phyloP scores from a whole-genome alignment of 2,329 filamentous ascomycete species.

The Fusarium sp. region DNA sequence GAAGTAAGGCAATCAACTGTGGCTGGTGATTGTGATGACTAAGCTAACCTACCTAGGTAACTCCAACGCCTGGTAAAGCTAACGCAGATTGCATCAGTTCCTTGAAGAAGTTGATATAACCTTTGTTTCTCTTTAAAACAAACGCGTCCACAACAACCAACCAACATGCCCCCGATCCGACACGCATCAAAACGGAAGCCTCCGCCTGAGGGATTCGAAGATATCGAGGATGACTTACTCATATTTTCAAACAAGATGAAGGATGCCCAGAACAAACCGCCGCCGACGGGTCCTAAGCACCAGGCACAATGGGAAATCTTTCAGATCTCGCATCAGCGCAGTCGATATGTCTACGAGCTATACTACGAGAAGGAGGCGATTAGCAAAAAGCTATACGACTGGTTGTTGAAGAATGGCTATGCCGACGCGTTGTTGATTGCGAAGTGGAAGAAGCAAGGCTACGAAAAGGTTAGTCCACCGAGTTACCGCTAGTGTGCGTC shows the following conservation, averaged over 20 bases:
- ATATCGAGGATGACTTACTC: constrained; percentile 86
- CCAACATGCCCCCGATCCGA: constrained; percentile 77
- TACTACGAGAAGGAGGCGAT: constrained; percentile 99
- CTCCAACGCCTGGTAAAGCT: too few relatives aligned
- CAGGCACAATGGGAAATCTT: constrained; percentile 98
- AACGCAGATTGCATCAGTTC: neutral
- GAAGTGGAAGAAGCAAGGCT: constrained; percentile 99
- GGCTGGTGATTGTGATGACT: neutral
- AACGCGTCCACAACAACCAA: neutral
- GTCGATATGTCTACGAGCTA: constrained; percentile 93
- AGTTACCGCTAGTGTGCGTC: neutral
- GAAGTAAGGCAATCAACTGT: too few relatives aligned
- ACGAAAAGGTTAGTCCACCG: constrained; percentile 82
- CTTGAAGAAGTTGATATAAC: neutral
- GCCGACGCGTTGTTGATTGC: constrained; percentile 95
- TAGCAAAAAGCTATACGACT: constrained; percentile 90
- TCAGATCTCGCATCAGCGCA: constrained; percentile 93
- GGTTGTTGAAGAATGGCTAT: constrained; percentile 95
- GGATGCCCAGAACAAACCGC: constrained; percentile 91
- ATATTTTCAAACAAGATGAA: constrained; percentile 93
- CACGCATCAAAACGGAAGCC: constrained; percentile 81
- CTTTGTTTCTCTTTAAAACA: neutral
- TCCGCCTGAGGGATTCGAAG: constrained; percentile 85
- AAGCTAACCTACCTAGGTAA: neutral
- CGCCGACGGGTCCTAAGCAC: constrained; percentile 80